Conservation (phyloP, 108 stramenopile species). For the Stephanodiscus triporus region DNA sequence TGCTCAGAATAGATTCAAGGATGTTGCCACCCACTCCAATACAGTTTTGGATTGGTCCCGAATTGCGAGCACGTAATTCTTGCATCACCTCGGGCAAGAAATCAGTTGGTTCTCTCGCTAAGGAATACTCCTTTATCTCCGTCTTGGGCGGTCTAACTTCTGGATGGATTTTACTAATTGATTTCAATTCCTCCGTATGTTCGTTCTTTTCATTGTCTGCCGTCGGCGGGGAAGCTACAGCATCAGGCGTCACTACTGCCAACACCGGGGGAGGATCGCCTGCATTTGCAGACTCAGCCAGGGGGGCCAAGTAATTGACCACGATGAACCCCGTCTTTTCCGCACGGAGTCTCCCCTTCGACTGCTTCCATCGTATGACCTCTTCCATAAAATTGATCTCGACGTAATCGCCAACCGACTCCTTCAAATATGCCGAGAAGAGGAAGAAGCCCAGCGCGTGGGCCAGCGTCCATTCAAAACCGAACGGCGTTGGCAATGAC, state of each 20-base stretch:
- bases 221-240: slow-evolving; percentile 2
- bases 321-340: slow-evolving; percentile 52
- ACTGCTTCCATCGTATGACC: slow-evolving; percentile 58
- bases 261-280: background rate
- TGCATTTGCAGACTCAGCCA: slow-evolving; percentile 4
- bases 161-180: slow-evolving; percentile 1
- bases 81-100: slow-evolving; percentile 19
- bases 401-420: slow-evolving; percentile 59
- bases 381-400: slow-evolving; percentile 84
- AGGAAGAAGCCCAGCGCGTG: slow-evolving; percentile 69
- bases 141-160: slow-evolving; percentile 41
- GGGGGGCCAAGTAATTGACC: slow-evolving; percentile 22
- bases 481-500: slow-evolving; percentile 40
- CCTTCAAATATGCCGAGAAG: slow-evolving; percentile 75
- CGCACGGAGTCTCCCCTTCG: slow-evolving; percentile 50
- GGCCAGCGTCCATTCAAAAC: slow-evolving; percentile 63
- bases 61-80: slow-evolving; percentile 20
- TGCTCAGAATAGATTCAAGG: slow-evolving; percentile 22
- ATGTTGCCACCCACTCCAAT: slow-evolving; percentile 51
- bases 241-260: background rate
- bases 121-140: slow-evolving; percentile 59
- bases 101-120: slow-evolving; percentile 25
- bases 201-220: slow-evolving; percentile 1
- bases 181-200: background rate
- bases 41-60: slow-evolving; percentile 29